These are phyloP conservation scores for Fusarium sp. DNA, from an alignment of 2,329 filamentous ascomycete species.

Conservation along the genomic window DNA sequence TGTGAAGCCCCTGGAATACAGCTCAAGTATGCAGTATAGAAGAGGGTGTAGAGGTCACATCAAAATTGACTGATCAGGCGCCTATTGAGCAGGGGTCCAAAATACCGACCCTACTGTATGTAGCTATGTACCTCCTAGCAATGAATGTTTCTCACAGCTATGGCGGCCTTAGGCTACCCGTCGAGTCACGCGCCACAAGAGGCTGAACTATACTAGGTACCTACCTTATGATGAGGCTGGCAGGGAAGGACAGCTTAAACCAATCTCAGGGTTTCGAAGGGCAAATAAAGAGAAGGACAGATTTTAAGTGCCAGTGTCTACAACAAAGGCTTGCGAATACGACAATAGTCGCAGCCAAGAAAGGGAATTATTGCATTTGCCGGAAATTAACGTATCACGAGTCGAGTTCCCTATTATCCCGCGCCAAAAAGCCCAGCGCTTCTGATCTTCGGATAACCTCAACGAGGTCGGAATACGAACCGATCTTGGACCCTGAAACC, in stretches of 20 bases:
- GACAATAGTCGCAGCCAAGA: conserved; percentile 6
- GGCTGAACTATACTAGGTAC: conserved; percentile 20
- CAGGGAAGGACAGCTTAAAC: conserved; percentile 34
- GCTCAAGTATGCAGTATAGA: conserved; percentile 1
- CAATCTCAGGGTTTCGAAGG: conserved; percentile 38
- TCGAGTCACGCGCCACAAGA: conserved; percentile 20
- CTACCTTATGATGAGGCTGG: conserved; percentile 35
- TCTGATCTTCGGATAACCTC: conserved; percentile 12
- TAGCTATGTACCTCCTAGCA: neutral
- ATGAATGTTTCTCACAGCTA: neutral
- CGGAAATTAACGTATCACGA: neutral
- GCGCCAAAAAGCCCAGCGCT: conserved; percentile 13
- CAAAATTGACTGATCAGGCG: conserved; percentile 31
- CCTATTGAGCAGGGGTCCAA: conserved; percentile 15
- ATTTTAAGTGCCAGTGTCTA: conserved; percentile 20
- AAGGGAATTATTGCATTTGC: neutral
- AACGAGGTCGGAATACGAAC: conserved; percentile 19
- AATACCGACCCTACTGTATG: no score
- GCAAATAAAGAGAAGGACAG: conserved; percentile 26
- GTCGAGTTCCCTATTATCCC: neutral
- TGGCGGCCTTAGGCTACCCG: conserved; percentile 38
- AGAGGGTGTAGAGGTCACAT: conserved; percentile 24
- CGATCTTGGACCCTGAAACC: conserved; percentile 10
- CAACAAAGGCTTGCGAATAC: conserved; percentile 17
- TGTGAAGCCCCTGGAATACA: neutral